Base-by-base conservation (phyloP, 306 rosid genomes). In the Pyrus bretschneideri region DNA sequence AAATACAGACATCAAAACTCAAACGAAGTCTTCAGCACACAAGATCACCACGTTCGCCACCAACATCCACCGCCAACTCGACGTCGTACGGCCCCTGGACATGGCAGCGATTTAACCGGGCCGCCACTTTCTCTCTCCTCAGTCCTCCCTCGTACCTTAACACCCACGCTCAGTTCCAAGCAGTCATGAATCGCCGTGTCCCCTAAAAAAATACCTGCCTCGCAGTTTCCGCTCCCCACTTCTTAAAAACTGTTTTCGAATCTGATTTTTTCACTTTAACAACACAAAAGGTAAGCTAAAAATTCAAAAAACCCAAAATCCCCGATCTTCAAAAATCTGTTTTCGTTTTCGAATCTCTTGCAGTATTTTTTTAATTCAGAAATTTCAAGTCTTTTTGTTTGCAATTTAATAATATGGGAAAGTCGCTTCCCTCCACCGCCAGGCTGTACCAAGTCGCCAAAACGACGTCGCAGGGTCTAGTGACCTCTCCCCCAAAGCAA, bases 281-380 rank as follows among this genome's bases (percentile, higher is more conserved):
- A 29, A 62, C 17, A 6, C 13, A 74, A 11, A 51, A 63, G 90
- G 87, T 86, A 67, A 65, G 81, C 72, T 27, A 75, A 51, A 42
- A 75, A 31, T 58, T 17, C 60, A 81, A 66, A 31, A 31, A 27
- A 61, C 64, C 22, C 64, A 70, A 71, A 69, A 29, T 15, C 30
- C 19, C 9, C 55, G 6, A 49, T 14, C 55, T 49, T 49, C 3
- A 49, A 31, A 35, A 49, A 15, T 15, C 55, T 49, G 55, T 49
- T 49, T 18, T 15, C 55, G 55, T 49, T 49, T 49, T 49, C 6
- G 19, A 49, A 18, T 30, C 69, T 40, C 45, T 30, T 65, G 11
- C 23, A 31, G 30, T 51, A 25, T 25, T n/a, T 42, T 38, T 14
- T 70, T 14, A 27, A 14, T 35, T 60, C 62, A 31, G 29, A 35